Base-by-base conservation (phyloP, 2,329 filamentous ascomycete species). In the Teratosphaeria pseudoeucalypti region DNA sequence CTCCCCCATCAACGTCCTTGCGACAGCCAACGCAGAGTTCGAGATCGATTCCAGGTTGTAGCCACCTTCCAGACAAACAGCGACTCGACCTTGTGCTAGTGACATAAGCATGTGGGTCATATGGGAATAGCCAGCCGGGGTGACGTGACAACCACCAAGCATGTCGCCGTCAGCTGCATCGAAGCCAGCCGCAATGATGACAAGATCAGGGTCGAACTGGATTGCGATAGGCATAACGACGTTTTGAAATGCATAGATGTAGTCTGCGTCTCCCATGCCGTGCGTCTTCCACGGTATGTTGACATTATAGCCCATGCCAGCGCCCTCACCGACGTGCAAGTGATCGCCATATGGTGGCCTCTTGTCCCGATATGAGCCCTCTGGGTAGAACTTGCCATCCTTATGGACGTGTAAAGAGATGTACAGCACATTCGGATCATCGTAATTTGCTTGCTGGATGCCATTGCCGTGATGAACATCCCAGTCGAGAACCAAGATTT, bases 31-130 rank as follows among this genome's bases (percentile, higher is more conserved):
- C 1, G 94, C 92, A 4, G 94, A 97, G 60, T 89, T 86, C 0
- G 94, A 95, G 60, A 99, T 99, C 0, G 94, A 94, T 55, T 85
- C 80, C 27, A 99, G 83, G 68, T 97, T 97, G 75, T 99, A 99
- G 9, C 94, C 94, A 26, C 94, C 94, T 73, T 99, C 94, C 2
- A 99, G 80, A 70, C 92, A 96, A 9, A 96, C 92, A 2, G 90
- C 89, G 14, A 99, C 82, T 70, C 92, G 96, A 32, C 94, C 94
- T 53, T 86, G 82, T 0, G 94, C 92, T 23, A 99, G 80, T 2
- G 90, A 91, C 92, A 96, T 97, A 55, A 99, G 83, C 92, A 97
- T 96, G 71, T 96, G 91, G 16, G 94, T 97, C 94, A 99, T 97
- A 71, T 99, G 92, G 14, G 92, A 90, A 71, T 97, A 99, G 71